Conservation (phyloP, 805 yeast species). For the Babjeviella inositovora region DNA sequence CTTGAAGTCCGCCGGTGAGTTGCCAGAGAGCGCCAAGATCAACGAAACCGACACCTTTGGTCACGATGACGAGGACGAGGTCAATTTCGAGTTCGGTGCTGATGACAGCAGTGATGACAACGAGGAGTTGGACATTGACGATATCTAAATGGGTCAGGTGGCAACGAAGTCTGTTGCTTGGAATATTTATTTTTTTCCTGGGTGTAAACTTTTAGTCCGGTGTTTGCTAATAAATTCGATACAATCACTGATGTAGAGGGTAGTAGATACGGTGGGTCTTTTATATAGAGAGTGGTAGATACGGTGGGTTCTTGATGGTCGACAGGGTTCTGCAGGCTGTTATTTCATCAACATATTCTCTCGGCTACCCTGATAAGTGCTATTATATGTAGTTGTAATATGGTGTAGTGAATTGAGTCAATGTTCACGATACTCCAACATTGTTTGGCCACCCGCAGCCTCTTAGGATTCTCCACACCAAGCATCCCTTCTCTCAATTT, state of each 20-base stretch:
- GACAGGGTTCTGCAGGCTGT: too few species aligned
- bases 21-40: slow-evolving; percentile 94
- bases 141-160: slow-evolving; percentile 35
- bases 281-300: too few species aligned
- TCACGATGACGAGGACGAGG: slow-evolving; percentile 93
- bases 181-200: background rate
- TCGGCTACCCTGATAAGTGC: too few species aligned
- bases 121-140: slow-evolving; percentile 83
- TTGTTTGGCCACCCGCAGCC: too few species aligned
- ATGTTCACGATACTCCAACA: too few species aligned
- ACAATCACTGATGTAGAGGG: too few species aligned
- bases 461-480: too few species aligned
- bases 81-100: slow-evolving; percentile 95
- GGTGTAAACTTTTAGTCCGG: background rate
- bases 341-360: slow-evolving; percentile 4
- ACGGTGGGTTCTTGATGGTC: too few species aligned
- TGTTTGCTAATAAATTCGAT: background rate
- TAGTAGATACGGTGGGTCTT: too few species aligned
- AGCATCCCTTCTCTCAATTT: too few species aligned
- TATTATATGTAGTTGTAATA: too few species aligned
- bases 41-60: slow-evolving; percentile 97
- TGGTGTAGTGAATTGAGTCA: too few species aligned
- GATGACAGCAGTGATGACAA: slow-evolving; percentile 72
- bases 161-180: background rate
- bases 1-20: slow-evolving; percentile 87